Percentiles rank a stretch among this genome's conserved stretches.
phyloP scores from a whole-genome alignment of 108 stramenopile species.

The Schizochytrium sp. region DNA sequence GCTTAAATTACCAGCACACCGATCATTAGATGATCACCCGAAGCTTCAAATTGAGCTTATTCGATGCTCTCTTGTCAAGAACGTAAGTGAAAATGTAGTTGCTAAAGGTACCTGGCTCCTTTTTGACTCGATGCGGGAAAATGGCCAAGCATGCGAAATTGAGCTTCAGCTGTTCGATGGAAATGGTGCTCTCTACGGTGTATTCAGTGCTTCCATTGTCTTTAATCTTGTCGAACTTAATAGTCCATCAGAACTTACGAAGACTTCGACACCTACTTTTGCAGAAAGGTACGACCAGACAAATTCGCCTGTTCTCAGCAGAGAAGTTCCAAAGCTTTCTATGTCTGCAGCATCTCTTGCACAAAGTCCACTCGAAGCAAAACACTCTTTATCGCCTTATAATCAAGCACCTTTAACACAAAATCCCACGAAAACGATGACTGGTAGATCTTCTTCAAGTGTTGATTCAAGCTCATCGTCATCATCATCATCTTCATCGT shows the following conservation, averaged over 20 bases:
- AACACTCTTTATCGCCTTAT: neutral
- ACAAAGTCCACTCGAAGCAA: neutral
- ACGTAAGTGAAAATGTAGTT: neutral
- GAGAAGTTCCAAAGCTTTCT: neutral
- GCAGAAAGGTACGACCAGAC: neutral
- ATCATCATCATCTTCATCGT: slow-evolving; percentile 2
- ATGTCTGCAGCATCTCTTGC: neutral
- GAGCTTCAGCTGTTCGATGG: neutral
- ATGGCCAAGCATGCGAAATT: neutral
- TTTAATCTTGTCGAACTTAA: neutral
- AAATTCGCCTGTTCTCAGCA: neutral
- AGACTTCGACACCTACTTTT: too few relatives aligned
- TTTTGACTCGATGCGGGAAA: slow-evolving; percentile 17
- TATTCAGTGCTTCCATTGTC: slow-evolving; percentile 1
- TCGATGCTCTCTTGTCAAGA: neutral
- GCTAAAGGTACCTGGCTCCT: neutral
- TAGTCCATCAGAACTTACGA: too few relatives aligned
- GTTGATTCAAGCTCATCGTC: neutral
- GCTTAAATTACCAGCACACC: neutral
- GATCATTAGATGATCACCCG: neutral
- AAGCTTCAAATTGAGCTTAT: slow-evolving; percentile 46
- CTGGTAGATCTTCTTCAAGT: too few relatives aligned
- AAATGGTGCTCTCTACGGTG: slow-evolving; percentile 5
- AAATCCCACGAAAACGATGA: too few relatives aligned
- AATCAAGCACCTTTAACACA: neutral